Base-by-base conservation (phyloP, 306 rosid species). In the Cajanus cajan region DNA sequence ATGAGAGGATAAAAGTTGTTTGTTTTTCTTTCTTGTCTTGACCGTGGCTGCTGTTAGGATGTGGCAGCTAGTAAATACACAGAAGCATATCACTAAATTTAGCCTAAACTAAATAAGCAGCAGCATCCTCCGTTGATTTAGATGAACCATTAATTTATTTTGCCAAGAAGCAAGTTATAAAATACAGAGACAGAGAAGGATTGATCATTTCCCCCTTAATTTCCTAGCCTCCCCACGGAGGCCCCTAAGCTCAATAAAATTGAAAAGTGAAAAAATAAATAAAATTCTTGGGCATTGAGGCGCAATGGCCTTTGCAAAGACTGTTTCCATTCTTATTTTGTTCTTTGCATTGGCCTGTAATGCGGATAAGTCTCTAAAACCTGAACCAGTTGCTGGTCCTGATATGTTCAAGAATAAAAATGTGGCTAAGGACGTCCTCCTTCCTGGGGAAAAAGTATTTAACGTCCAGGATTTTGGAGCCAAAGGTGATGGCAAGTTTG, bases 391-490 rank as follows among this genome's bases (percentile, higher is more conserved):
- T 8, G 58, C 25, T 24, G 81, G 85, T 13, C 85, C 55, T 43
- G 89, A 86, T 78, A 2, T 80, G n/a, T 86, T 12, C 37, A 25
- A 0, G 8, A 48, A 44, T 8, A 13, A 12, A 28, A 61, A 83
- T 62, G n/a, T 14, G 62, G 76, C 71, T 6, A 72, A 52, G 76
- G 87, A 83, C 76, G 37, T 6, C 2, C 81, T 54, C 37, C 73
- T 65, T 61, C 85, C 87, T 1, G 85, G 85, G 1, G 89, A 86
- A 47, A 68, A 75, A 44, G 2, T 89, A 10, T 40, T 88, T 50
- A 86, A 83, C 19, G 92, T 92, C 13, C 0, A 76, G 22, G 48
- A 51, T 10, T 88, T 73, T 50, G 94, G 92, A 2, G 97, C 97
- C 76, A 72, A 57, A 70, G 61, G 86, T 36, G 78, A 87, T 73